A percentile compares a stretch with the other conserved stretches of the same genome.
Conservation (phyloP, 208 protist species). For the Trypanosomatidae sp. region DNA sequence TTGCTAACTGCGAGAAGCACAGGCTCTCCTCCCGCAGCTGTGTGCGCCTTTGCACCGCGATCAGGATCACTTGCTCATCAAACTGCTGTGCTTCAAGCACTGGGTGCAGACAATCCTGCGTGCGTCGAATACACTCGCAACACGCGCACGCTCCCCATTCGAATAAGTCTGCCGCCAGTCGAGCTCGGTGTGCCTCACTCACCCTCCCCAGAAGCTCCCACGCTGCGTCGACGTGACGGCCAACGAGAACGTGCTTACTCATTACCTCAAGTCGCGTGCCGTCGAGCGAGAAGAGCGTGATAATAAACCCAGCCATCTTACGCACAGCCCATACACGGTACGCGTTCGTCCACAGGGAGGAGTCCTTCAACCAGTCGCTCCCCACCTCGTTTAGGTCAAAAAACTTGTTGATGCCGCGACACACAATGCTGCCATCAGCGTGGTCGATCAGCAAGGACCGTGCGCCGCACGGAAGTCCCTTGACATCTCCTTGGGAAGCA, state of each 20-base stretch:
- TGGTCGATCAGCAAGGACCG: conserved; percentile 67
- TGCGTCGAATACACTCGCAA: conserved; percentile 71
- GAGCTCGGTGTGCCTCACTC: conserved; percentile 30
- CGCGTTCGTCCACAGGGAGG: conserved; percentile 33
- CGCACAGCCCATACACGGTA: conserved; percentile 64
- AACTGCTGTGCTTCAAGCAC: conserved; percentile 55
- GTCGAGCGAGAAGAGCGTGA: conserved; percentile 81
- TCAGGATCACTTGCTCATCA: conserved; percentile 54
- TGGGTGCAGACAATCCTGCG: conserved; percentile 60
- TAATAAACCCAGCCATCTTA: conserved; percentile 89
- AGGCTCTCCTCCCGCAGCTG: conserved; percentile 51
- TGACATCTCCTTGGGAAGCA: conserved; percentile 61
- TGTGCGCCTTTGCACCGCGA: conserved; percentile 55
- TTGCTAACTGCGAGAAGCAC: conserved; percentile 25
- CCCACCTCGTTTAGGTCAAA: conserved; percentile 64
- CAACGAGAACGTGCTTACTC: conserved; percentile 83
- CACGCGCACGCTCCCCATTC: conserved; percentile 31
- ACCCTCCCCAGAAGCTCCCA: conserved; percentile 34
- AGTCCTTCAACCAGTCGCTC: conserved; percentile 34
- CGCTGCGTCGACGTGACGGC: conserved; percentile 74
- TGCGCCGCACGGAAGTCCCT: conserved; percentile 70
- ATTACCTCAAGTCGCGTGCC: conserved; percentile 55
- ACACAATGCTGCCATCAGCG: conserved; percentile 50
- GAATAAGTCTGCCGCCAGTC: conserved; percentile 55
- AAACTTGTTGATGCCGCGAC: conserved; percentile 90